Conservation (phyloP, 352 stramenopile species). For the Globisporangium ultimum region DNA sequence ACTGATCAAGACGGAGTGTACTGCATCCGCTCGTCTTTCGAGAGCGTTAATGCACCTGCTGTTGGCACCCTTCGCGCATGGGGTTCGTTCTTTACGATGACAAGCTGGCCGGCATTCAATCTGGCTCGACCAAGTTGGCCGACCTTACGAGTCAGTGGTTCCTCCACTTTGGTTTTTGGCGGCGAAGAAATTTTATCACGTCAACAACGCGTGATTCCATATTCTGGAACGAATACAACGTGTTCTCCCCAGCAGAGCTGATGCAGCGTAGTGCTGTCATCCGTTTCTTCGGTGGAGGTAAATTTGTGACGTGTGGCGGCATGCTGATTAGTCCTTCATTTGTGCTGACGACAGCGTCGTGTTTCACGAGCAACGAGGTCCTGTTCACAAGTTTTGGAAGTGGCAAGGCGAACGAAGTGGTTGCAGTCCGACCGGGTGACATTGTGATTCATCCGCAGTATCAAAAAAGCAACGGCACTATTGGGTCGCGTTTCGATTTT, state of each 20-base stretch:
- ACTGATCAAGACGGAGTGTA: neutral
- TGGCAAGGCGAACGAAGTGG: neutral
- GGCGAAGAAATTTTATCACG: no score
- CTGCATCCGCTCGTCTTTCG: neutral
- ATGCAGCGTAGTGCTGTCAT: neutral
- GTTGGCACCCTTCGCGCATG: neutral
- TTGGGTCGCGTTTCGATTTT: neutral
- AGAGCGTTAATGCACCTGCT: neutral
- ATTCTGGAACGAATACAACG: neutral
- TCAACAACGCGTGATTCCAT: no score
- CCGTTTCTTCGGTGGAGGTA: neutral
- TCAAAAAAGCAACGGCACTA: neutral
- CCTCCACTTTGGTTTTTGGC: neutral
- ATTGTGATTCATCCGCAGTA: constrained; percentile 6
- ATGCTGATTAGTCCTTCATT: constrained; percentile 1
- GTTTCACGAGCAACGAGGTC: neutral
- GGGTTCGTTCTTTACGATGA: constrained; percentile 1
- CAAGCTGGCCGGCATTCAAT: neutral
- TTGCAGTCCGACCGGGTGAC: neutral
- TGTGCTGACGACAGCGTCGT: constrained; percentile 6
- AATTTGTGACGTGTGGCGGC: neutral
- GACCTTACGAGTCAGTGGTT: neutral
- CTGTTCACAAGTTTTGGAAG: neutral
- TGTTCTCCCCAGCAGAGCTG: neutral
- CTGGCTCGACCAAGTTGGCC: neutral